Evolutionary conservation across 805 yeast genomes (phyloP).

Genomic region (Lipomyces spencermartinsiae): DNA sequence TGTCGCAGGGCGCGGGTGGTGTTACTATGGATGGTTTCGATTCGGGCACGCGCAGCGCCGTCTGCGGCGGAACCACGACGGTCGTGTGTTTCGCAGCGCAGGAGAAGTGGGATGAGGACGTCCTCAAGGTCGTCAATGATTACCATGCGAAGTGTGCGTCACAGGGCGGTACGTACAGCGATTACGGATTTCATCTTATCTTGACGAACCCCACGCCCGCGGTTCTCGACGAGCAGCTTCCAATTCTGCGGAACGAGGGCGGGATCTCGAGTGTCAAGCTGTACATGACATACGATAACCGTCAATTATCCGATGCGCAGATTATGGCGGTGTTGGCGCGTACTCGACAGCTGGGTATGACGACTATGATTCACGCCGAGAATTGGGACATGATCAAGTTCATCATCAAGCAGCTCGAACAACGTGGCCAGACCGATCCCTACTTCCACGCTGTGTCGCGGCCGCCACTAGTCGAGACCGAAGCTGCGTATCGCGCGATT

Average conservation of each 20-base stretch:
- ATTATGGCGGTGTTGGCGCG: slow-evolving; percentile 50
- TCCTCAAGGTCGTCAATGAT: slow-evolving; percentile 43
- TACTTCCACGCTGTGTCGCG: slow-evolving; percentile 55
- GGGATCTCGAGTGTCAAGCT: slow-evolving; percentile 53
- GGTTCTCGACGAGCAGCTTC: slow-evolving; percentile 46
- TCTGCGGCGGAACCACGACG: slow-evolving; percentile 60
- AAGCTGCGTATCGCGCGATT: slow-evolving; percentile 58
- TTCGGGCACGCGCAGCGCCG: slow-evolving; percentile 54
- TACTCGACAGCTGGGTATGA: slow-evolving; percentile 52
- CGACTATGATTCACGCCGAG: slow-evolving; percentile 61
- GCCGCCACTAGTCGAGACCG: slow-evolving; percentile 56
- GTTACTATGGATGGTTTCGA: slow-evolving; percentile 55
- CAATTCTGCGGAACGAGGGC: slow-evolving; percentile 46
- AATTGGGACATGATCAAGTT: slow-evolving; percentile 55
- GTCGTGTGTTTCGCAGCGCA: slow-evolving; percentile 57
- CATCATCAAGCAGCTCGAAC: slow-evolving; percentile 51
- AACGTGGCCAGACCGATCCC: slow-evolving; percentile 51
- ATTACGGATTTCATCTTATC: slow-evolving; percentile 57
- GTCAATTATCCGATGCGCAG: slow-evolving; percentile 52
- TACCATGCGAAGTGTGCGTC: slow-evolving; percentile 45
- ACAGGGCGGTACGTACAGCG: slow-evolving; percentile 49
- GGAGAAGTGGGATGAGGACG: slow-evolving; percentile 45
- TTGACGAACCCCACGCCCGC: slow-evolving; percentile 47
- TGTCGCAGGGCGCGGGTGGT: slow-evolving; percentile 51
- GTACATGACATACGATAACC: slow-evolving; percentile 55